Conservation (phyloP, 768 basidiomycete species). For the Serendipita indica region DNA sequence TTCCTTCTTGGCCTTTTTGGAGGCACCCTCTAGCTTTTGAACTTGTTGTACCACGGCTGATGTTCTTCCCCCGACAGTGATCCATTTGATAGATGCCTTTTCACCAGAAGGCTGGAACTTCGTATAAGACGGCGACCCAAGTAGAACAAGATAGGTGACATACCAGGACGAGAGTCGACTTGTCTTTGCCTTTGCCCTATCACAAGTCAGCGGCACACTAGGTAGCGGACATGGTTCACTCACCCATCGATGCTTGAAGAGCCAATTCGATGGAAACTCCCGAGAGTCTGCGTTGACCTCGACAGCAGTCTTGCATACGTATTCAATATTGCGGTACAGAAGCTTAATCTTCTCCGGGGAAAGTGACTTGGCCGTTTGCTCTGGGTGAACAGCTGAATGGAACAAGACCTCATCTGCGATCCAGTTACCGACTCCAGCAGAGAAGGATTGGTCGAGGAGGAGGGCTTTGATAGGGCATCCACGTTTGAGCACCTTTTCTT, state of each 20-base stretch:
- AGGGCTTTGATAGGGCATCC: constrained; percentile 57
- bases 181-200: constrained; percentile 44
- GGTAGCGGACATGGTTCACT: constrained; percentile 10
- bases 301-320: constrained; percentile 48
- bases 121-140: background rate
- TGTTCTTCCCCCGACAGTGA: constrained; percentile 63
- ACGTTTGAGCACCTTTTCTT: constrained; percentile 33
- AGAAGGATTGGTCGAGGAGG: constrained; percentile 67
- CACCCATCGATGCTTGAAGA: constrained; percentile 59
- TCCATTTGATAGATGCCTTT: constrained; percentile 57
- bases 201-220: constrained; percentile 15
- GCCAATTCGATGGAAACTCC: constrained; percentile 52
- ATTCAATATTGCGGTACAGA: constrained; percentile 37
- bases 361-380: constrained; percentile 45
- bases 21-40: constrained; percentile 27
- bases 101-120: constrained; percentile 43
- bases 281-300: constrained; percentile 52
- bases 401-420: constrained; percentile 71
- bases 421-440: constrained; percentile 73
- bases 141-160: constrained; percentile 2
- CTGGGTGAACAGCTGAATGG: constrained; percentile 58
- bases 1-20: background rate
- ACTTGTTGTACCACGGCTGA: constrained; percentile 56
- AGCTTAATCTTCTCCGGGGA: constrained; percentile 32
- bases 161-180: constrained; percentile 33